Evolutionary conservation across 78 protist genomes (phyloP).

Genomic region (Chrysochromulina tobinii): DNA sequence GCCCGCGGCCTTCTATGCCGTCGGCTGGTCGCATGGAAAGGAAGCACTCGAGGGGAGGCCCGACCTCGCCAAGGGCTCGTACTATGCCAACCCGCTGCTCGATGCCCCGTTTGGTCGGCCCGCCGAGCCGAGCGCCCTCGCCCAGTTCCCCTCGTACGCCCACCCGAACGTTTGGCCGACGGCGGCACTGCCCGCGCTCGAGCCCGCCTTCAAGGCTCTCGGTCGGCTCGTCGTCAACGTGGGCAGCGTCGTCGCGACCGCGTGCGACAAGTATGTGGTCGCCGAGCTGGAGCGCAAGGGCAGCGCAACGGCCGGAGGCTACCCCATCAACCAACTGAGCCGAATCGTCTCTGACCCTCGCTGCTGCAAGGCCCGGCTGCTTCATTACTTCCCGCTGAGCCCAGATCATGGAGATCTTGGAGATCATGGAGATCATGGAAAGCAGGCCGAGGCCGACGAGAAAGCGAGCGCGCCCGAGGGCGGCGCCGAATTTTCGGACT

Average conservation of each 20-base stretch:
- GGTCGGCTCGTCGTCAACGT: neutral
- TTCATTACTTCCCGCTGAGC: conserved; percentile 5
- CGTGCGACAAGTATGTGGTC: neutral
- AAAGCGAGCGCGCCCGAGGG: neutral
- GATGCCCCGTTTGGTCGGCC: neutral
- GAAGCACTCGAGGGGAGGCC: neutral
- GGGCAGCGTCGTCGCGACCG: neutral
- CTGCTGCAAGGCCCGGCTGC: conserved; percentile 1
- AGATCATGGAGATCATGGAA: neutral
- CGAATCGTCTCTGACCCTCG: neutral
- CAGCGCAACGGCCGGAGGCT: too few species aligned
- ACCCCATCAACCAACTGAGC: neutral
- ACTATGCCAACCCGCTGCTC: conserved; percentile 27
- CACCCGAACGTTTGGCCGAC: conserved; percentile 14
- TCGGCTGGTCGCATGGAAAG: conserved; percentile 46
- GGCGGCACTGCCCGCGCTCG: neutral
- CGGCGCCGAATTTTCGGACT: neutral
- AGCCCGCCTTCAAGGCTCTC: neutral
- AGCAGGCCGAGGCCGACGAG: neutral
- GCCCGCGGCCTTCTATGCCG: neutral
- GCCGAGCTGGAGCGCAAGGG: neutral
- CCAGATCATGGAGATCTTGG: too few species aligned
- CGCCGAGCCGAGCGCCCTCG: too few species aligned
- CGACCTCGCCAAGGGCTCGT: conserved; percentile 24
- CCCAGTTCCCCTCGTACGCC: neutral